Conservation (phyloP, 1,284 basidiomycete species). For the Bjerkandera adusta region DNA sequence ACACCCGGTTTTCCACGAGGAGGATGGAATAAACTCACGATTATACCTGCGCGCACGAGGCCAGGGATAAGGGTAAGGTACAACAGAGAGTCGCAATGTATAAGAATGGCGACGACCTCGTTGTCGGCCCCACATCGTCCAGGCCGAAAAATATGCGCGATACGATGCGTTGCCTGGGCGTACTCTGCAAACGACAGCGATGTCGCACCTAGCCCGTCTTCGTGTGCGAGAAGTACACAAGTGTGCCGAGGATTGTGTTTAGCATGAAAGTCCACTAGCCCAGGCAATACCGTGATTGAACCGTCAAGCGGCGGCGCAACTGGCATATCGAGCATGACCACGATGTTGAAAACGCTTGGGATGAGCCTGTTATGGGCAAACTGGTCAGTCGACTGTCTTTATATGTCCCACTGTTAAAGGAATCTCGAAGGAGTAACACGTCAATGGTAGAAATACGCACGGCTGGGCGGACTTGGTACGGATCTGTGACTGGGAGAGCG, state of each 20-base stretch:
- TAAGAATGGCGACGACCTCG: conserved; percentile 31
- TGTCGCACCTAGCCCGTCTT: neutral
- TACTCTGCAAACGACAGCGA: conserved; percentile 21
- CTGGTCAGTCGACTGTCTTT: no score
- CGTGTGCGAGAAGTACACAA: conserved; percentile 7
- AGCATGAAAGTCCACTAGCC: conserved; percentile 31
- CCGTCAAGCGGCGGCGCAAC: conserved; percentile 20
- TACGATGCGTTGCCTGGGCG: conserved; percentile 29
- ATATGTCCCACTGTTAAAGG: no score
- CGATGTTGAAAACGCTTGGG: no score
- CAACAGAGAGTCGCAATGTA: conserved; percentile 29
- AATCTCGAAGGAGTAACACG: no score
- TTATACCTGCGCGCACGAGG: conserved; percentile 29
- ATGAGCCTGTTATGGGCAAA: no score
- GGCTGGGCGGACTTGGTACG: no score
- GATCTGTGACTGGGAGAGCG: no score
- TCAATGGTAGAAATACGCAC: no score
- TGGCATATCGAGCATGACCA: no score
- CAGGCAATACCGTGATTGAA: conserved; percentile 11
- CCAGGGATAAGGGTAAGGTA: conserved; percentile 32
- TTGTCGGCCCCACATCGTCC: conserved; percentile 23
- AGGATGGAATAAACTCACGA: conserved; percentile 18
- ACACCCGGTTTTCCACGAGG: neutral
- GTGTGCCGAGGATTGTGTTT: conserved; percentile 30
- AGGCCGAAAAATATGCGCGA: conserved; percentile 30